Base-by-base conservation (phyloP, 495 filamentous ascomycete genomes). In the Niebla homalea region DNA sequence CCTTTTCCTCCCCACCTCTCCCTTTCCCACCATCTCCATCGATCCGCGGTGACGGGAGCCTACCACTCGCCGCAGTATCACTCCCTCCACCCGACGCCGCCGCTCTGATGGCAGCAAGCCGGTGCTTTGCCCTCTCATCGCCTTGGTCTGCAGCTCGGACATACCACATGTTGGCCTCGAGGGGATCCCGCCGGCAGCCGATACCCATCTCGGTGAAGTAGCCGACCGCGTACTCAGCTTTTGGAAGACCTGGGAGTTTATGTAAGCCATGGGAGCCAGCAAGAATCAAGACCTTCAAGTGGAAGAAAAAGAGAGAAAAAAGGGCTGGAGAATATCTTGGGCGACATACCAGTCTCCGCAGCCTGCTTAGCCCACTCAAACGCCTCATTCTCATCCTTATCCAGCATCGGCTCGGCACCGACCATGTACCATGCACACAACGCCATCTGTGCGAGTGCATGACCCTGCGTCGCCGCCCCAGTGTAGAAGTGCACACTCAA, bases 131-230 rank as follows among this genome's bases (percentile, higher is more conserved):
- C 18, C 88, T 78, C 57, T 87, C 83, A 55, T 97, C 90, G 39
- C 90, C 92, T 39, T 88, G 81, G 51, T 94, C 92, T 10, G 92
- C 93, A 2, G 92, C 90, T 64, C 85, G 85, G 46, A 97, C 93
- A 61, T 99, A 99, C 93, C 90, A 97, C 7, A 94, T 85, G 58
- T 97, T 97, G 48, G 92, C 90, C 62, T 96, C 87, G 51, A 99
- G 74, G 2, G 88, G 80, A 62, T 99, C 92, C 19, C 89, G 81
- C 5, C 88, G 84, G 64, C 87, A 94, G 20, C 92, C 92, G 53
- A 99, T 95, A 46, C 92, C 92, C 84, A 89, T 94, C 67, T 99
- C 92, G 8, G 87, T 96, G 66, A 99, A 99, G 69, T 95, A 99
- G 15, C 89, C 92, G 16, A 90, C 77, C 1, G 93, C 87, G 56